phyloP scores from a whole-genome alignment of 495 filamentous ascomycete species.

The Tuber umbilicatum region DNA sequence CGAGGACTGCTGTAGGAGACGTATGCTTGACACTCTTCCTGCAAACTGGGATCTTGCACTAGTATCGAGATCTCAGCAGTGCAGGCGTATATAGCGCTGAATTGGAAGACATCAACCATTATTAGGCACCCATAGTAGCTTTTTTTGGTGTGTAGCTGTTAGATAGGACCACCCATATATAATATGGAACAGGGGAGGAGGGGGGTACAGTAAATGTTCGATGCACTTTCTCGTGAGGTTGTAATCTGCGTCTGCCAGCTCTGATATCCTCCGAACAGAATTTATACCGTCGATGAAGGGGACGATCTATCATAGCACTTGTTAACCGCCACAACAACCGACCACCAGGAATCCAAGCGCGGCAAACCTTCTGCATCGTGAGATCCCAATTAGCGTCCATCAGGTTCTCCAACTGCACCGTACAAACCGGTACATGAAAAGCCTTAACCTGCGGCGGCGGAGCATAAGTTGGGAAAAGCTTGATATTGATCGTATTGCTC shows the following conservation, averaged over 20 bases:
- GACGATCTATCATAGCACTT: conserved; percentile 50
- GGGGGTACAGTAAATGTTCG: conserved; percentile 61
- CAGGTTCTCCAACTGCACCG: conserved; percentile 64
- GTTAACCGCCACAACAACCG: background rate
- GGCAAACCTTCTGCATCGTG: conserved; percentile 63
- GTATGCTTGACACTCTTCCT: conserved; percentile 80
- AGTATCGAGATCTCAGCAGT: conserved; percentile 69
- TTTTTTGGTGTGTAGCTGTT: background rate
- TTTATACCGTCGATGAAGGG: conserved; percentile 84
- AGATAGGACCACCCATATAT: background rate
- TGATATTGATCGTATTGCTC: conserved; percentile 91
- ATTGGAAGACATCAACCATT: conserved; percentile 88
- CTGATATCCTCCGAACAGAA: conserved; percentile 74
- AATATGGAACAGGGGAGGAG: background rate
- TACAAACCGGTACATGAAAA: conserved; percentile 86
- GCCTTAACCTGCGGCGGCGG: conserved; percentile 68
- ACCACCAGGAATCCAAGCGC: background rate
- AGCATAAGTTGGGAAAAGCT: conserved; percentile 78
- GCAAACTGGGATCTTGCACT: conserved; percentile 61
- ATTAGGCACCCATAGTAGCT: conserved; percentile 77
- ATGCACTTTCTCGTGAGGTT: conserved; percentile 76
- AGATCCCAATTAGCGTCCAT: conserved; percentile 88
- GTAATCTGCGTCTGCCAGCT: conserved; percentile 74
- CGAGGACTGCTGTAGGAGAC: conserved; percentile 47
- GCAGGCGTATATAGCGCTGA: conserved; percentile 79